Conservation (phyloP, 306 rosid genomes). For the Sophora flavescens region DNA sequence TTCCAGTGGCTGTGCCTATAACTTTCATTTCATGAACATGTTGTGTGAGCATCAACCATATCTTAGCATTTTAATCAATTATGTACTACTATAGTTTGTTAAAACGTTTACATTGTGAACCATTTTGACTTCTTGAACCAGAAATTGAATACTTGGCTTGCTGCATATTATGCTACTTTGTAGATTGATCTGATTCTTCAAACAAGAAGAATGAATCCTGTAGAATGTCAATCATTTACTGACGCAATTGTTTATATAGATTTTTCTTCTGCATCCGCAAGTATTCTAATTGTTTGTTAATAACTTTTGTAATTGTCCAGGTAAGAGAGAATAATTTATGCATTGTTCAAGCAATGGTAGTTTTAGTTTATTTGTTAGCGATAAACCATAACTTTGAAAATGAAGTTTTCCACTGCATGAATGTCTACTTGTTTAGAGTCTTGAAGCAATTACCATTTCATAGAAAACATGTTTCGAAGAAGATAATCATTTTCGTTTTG, state of each 20-base stretch:
- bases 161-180: background rate
- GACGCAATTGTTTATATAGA: background rate
- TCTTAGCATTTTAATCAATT: background rate
- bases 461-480: constrained; percentile 2
- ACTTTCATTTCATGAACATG: background rate
- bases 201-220: background rate
- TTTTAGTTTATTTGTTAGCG: background rate
- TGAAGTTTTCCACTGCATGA: background rate
- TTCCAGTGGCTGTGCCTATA: background rate
- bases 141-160: background rate
- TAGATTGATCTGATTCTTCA: constrained; percentile 1
- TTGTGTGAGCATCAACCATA: background rate
- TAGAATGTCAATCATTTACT: background rate
- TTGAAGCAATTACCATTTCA: background rate
- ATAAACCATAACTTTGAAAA: constrained; percentile 2
- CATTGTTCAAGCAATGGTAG: background rate
- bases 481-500: constrained; percentile 34
- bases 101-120: background rate
- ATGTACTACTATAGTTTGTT: background rate
- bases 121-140: constrained; percentile 13
- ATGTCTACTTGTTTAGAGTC: constrained; percentile 40
- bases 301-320: background rate
- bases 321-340: constrained; percentile 1
- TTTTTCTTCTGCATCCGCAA: background rate
- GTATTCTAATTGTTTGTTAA: background rate